Conservation (phyloP, 139 green algal species). For the Diplosphaera chodatii region DNA sequence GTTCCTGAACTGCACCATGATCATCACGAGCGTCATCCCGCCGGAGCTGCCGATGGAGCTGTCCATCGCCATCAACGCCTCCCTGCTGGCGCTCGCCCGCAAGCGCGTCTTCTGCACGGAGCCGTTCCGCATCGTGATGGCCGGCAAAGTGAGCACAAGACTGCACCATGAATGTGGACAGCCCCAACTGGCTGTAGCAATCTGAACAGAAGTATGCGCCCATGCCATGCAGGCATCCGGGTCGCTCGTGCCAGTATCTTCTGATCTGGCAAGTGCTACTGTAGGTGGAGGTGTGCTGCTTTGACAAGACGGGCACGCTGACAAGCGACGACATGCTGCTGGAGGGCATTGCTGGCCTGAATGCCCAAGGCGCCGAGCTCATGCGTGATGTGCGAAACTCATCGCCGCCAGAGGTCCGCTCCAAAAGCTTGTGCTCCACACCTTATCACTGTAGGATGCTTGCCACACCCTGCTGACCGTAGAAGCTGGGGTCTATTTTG, state of each 20-base stretch:
- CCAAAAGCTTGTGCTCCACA: no score
- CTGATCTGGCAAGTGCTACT: no score
- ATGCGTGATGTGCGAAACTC: conserved; percentile 7
- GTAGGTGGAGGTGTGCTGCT: conserved; percentile 94
- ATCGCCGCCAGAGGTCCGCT: neutral
- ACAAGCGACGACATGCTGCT: conserved; percentile 90
- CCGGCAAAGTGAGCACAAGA: no score
- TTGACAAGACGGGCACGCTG: conserved; percentile 99
- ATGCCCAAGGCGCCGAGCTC: conserved; percentile 5
- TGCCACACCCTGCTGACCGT: no score
- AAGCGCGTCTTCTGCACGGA: conserved; percentile 93
- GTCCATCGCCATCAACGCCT: conserved; percentile 72
- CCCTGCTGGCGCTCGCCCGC: conserved; percentile 54
- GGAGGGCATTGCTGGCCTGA: conserved; percentile 53
- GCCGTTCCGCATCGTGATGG: conserved; percentile 94
- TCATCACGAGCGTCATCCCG: conserved; percentile 93
- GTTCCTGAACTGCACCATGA: conserved; percentile 95
- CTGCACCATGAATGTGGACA: no score
- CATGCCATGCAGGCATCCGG: no score
- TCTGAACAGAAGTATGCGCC: no score
- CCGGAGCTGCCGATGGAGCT: conserved; percentile 99
- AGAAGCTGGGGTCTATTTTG: no score
- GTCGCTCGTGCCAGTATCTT: no score
- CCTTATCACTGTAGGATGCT: no score
- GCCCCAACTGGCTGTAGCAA: no score